Evolutionary conservation across 139 green algal species (phyloP).

Genomic region (Volvox reticuliferus): DNA sequence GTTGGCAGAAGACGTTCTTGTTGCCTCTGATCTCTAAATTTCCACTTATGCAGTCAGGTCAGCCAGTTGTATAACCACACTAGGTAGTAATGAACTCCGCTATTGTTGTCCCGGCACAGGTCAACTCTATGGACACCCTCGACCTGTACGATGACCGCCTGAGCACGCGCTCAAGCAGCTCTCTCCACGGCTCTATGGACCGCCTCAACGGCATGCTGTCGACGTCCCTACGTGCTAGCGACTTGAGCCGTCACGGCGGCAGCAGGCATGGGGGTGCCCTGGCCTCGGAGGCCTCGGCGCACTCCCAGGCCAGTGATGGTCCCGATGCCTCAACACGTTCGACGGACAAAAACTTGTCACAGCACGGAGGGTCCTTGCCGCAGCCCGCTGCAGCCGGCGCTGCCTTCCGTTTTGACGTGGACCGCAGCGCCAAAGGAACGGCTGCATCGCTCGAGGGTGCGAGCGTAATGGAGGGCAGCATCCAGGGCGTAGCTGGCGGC

Average conservation of each 20-base stretch:
- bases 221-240: neutral
- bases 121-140: constrained; percentile 58
- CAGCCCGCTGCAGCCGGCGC: neutral
- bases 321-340: neutral
- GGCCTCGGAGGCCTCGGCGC: neutral
- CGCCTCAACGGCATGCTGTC: constrained; percentile 46
- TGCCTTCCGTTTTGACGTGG: constrained; percentile 30
- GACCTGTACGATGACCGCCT: constrained; percentile 69
- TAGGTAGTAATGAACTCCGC: too few relatives aligned
- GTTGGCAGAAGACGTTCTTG: too few relatives aligned
- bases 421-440: neutral
- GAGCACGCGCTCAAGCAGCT: constrained; percentile 10
- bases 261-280: neutral
- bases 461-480: neutral
- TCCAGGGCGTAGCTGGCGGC: neutral
- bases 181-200: constrained; percentile 47
- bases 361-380: too few relatives aligned
- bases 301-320: neutral
- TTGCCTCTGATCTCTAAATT: too few relatives aligned
- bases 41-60: too few relatives aligned
- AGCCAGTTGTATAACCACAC: too few relatives aligned
- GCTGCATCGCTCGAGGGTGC: neutral
- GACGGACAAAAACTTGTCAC: neutral
- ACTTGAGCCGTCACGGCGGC: constrained; percentile 43
- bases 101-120: neutral